Conservation (phyloP, 2,329 filamentous ascomycete species). For the Aspergillus transmontanensis region DNA sequence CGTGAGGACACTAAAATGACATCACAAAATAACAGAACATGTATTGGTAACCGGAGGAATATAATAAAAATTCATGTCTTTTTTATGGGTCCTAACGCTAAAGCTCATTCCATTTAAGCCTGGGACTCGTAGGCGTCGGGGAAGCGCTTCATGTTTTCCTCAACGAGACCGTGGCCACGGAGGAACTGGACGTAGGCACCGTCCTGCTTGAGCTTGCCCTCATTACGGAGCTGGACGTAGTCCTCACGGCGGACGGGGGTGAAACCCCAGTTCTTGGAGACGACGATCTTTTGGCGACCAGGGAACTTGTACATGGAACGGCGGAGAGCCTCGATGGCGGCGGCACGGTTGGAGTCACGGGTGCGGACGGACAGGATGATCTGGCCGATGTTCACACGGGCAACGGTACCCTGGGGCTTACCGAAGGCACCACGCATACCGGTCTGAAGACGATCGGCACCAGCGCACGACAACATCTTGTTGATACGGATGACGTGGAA, state of each 20-base stretch:
- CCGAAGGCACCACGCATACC: slow-evolving; percentile 99
- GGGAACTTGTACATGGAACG: slow-evolving; percentile 99
- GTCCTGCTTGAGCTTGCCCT: slow-evolving; percentile 91
- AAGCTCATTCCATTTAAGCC: slow-evolving; percentile 42
- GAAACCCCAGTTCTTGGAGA: slow-evolving; percentile 99
- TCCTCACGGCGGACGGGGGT: slow-evolving; percentile 96
- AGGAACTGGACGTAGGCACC: slow-evolving; percentile 99
- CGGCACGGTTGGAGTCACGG: slow-evolving; percentile 88
- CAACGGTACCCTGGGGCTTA: slow-evolving; percentile 98
- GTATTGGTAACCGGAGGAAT: slow-evolving; percentile 5
- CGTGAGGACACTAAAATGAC: slow-evolving; percentile 17
- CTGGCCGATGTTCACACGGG: slow-evolving; percentile 99
- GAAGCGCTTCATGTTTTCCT: slow-evolving; percentile 90
- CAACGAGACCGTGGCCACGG: slow-evolving; percentile 84
- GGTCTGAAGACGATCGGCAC: slow-evolving; percentile 99
- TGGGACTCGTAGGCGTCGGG: slow-evolving; percentile 73
- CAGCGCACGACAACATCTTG: slow-evolving; percentile 99
- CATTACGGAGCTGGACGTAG: slow-evolving; percentile 93
- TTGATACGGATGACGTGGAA: slow-evolving; percentile 99
- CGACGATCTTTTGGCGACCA: slow-evolving; percentile 99
- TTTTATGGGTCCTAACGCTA: slow-evolving; percentile 21
- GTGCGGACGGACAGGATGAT: slow-evolving; percentile 97
- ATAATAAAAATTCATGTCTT: slow-evolving; percentile 11
- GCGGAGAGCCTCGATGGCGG: slow-evolving; percentile 97
- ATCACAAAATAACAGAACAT: slow-evolving; percentile 9